Evolutionary conservation across 257 asterid species (phyloP), one percentile per base, ranked within the genome.

Genomic region (Penstemon eatonii): DNA sequence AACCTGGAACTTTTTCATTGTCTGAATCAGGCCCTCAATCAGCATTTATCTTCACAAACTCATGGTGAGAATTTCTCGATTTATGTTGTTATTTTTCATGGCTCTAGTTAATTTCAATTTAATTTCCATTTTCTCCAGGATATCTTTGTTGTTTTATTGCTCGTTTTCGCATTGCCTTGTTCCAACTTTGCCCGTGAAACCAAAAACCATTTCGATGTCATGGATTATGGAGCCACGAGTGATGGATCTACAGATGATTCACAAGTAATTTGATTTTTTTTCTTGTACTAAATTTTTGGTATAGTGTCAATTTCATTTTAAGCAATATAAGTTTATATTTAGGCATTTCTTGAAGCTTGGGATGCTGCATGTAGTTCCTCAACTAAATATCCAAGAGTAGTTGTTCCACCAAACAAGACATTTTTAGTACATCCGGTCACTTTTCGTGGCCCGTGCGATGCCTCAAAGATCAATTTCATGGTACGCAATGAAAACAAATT

Each of bases 321-420:
- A 63, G 7, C 12, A 56, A 15, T 45, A 4, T 69, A 4, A 60
- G 13, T 63, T 5, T 50, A 39, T 8, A 50, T 42, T 11, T 54
- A 86, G 96, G 95, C 95, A 43, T 88, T 88, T 73, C 37, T 83
- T 51, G 74, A 79, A 61, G 86, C 96, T 39, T 90, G 97, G 97
- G 58, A 75, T 69, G 87, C 70, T 57, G 92, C 92, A 19, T 90
- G 97, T 67, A 75, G 62, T 12, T 76, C 84, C 55, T 60, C 62
- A 18, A 37, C 56, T 18, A 77, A 65, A 60, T 60, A 60, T 69
- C 70, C 96, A 15, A 66, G 53, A 43, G 71, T 90, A n/a, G 47
- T 78, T 8, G 68, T 90, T 56, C 97, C 96, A 57, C 70, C 74
- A n/a, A 49, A 75, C n/a, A 49, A 33, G 60, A 75, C 70, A 42